phyloP scores from a whole-genome alignment of 305 asterid genomes.

The Fraxinus platypoda region DNA sequence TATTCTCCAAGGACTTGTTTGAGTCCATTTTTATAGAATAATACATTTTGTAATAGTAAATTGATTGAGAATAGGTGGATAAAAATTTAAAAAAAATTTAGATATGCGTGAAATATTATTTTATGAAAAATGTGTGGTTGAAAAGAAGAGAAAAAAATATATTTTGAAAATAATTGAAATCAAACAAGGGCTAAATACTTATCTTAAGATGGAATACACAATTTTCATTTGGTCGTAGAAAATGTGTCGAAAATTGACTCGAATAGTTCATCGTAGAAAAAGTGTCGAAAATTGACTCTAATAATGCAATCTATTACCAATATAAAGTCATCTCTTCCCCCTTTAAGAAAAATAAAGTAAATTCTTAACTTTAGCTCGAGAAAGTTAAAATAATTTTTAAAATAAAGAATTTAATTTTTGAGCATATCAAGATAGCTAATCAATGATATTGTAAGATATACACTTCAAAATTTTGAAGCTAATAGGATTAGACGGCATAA shows the following conservation, averaged over 20 bases:
- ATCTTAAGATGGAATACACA: background rate
- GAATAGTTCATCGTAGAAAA: background rate
- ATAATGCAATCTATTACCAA: background rate
- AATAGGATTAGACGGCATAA: background rate
- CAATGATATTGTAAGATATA: background rate
- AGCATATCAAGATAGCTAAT: background rate
- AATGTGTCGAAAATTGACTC: background rate
- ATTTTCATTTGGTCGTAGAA: background rate
- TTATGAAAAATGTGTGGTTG: too few species aligned
- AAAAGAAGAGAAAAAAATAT: too few species aligned
- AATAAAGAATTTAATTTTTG: background rate
- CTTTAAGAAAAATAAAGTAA: background rate
- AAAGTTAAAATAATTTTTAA: background rate
- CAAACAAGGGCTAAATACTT: background rate
- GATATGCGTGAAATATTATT: too few species aligned
- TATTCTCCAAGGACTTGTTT: too few species aligned
- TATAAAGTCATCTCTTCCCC: background rate
- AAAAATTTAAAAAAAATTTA: too few species aligned
- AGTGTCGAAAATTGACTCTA: background rate
- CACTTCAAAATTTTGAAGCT: background rate
- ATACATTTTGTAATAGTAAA: too few species aligned
- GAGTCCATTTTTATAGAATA: too few species aligned
- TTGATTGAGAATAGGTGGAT: too few species aligned
- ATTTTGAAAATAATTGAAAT: too few species aligned
- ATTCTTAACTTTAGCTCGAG: background rate